These are phyloP conservation scores for Xanthoparmelia taractica DNA, from an alignment of 495 filamentous ascomycete genomes.

Conservation along the genomic window DNA sequence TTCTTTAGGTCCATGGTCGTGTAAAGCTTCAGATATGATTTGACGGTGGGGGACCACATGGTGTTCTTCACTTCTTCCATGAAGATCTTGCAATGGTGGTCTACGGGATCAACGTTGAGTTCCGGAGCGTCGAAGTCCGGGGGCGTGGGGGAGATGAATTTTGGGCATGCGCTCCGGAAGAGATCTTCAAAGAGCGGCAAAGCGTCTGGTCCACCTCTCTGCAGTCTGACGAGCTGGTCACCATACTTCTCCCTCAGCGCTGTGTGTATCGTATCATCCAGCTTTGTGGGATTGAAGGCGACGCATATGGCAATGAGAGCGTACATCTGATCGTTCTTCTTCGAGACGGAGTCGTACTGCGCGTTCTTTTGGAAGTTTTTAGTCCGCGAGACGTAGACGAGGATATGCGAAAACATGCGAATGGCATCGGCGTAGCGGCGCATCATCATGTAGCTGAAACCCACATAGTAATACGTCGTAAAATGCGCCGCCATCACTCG, in stretches of 20 bases:
- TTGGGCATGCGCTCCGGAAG: constrained; percentile 91
- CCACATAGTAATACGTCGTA: constrained; percentile 99
- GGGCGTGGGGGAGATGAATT: constrained; percentile 96
- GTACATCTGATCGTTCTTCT: constrained; percentile 99
- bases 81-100: constrained; percentile 94
- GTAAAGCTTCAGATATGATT: constrained; percentile 97
- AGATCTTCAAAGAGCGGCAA: constrained; percentile 95
- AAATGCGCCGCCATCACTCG: constrained; percentile 99
- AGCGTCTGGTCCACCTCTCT: constrained; percentile 89
- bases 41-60: constrained; percentile 81
- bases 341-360: constrained; percentile 93
- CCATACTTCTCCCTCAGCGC: constrained; percentile 97
- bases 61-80: constrained; percentile 99
- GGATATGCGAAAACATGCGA: constrained; percentile 98
- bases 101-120: constrained; percentile 89
- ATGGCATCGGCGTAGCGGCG: constrained; percentile 97
- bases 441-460: constrained; percentile 99
- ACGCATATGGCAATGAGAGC: constrained; percentile 98
- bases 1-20: constrained; percentile 99
- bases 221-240: constrained; percentile 89
- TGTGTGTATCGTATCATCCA: constrained; percentile 98
- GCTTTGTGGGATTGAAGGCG: constrained; percentile 88
- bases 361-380: constrained; percentile 99
- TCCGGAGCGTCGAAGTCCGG: constrained; percentile 95
- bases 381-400: constrained; percentile 96